Evolutionary conservation across 1,284 basidiomycete species (phyloP).

Genomic region (Microbotryum saponariae): DNA sequence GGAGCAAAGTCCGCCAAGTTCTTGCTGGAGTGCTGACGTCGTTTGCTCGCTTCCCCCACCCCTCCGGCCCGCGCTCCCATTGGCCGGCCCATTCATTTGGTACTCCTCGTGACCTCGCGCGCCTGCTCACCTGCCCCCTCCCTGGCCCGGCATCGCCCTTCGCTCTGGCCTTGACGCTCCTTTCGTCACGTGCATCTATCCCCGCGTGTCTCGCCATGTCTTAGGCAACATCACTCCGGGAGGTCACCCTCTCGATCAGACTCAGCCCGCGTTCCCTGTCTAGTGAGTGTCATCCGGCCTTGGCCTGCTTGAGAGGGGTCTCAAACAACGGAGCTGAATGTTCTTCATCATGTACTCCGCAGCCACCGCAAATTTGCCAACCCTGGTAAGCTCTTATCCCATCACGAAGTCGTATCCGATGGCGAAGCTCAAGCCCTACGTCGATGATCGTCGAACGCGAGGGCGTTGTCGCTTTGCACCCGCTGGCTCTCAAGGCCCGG

Average conservation of each 20-base stretch:
- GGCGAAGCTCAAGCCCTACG: too few relatives aligned
- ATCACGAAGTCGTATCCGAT: too few relatives aligned
- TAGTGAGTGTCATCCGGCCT: slow-evolving; percentile 8
- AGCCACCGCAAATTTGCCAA: slow-evolving; percentile 47
- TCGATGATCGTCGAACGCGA: too few relatives aligned
- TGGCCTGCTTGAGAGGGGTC: not conserved
- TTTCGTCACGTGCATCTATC: not conserved
- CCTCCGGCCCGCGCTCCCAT: not conserved
- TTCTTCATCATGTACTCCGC: slow-evolving; percentile 22
- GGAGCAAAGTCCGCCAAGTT: not conserved
- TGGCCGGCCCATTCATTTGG: not conserved
- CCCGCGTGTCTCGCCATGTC: not conserved
- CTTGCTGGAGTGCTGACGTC: not conserved
- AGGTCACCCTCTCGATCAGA: slow-evolving; percentile 44
- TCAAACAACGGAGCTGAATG: not conserved
- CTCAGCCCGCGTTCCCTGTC: slow-evolving; percentile 39
- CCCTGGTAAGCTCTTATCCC: slow-evolving; percentile 37
- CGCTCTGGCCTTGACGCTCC: not conserved
- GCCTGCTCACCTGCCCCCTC: not conserved
- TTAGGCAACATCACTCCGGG: slow-evolving; percentile 12
- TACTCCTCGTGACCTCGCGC: not conserved
- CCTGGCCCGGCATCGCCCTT: not conserved
- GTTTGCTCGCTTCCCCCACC: not conserved
- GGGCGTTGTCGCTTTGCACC: too few relatives aligned
- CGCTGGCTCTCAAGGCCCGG: too few relatives aligned